A percentile compares a stretch with the other conserved stretches of the same genome.
Evolutionary conservation across 441 rosid species (phyloP).

Genomic region (Dalechampia spathulata): DNA sequence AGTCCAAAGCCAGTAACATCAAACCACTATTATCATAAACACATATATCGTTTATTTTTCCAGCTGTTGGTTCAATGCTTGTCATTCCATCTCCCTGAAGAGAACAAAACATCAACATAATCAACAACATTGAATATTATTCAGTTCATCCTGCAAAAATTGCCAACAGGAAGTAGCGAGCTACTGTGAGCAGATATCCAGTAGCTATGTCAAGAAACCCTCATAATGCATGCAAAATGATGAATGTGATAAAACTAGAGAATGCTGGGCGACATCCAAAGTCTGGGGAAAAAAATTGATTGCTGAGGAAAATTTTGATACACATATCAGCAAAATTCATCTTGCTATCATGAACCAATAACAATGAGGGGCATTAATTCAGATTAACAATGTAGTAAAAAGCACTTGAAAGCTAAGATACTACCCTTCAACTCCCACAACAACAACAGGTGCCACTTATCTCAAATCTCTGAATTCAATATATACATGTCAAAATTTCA

Average conservation of each 20-base stretch:
- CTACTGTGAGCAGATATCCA: not conserved
- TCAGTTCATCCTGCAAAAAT: not conserved
- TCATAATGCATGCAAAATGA: not conserved
- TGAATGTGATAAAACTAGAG: not conserved
- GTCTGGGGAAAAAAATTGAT: not conserved
- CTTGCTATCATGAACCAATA: too few relatives aligned
- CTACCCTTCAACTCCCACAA: not conserved
- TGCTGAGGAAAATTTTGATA: not conserved
- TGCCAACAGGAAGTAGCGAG: not conserved
- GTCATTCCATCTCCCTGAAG: conserved; percentile 83
- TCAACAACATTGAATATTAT: not conserved
- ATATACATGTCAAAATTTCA: not conserved
- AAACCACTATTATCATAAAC: conserved; percentile 76
- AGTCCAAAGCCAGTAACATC: conserved; percentile 74
- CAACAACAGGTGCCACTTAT: not conserved
- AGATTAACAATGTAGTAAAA: too few relatives aligned
- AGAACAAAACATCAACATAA: conserved; percentile 7
- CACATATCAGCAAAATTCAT: not conserved
- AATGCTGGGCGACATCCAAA: not conserved
- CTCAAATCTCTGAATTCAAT: not conserved
- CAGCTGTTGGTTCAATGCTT: conserved; percentile 81
- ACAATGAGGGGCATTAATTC: too few relatives aligned
- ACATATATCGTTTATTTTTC: conserved; percentile 81
- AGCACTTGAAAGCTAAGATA: not conserved
- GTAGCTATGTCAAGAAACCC: not conserved